A percentile compares a stretch with the other conserved stretches of the same genome.
Conservation (phyloP, 208 protist species). For the Leptomonas pyrrhocoris region DNA sequence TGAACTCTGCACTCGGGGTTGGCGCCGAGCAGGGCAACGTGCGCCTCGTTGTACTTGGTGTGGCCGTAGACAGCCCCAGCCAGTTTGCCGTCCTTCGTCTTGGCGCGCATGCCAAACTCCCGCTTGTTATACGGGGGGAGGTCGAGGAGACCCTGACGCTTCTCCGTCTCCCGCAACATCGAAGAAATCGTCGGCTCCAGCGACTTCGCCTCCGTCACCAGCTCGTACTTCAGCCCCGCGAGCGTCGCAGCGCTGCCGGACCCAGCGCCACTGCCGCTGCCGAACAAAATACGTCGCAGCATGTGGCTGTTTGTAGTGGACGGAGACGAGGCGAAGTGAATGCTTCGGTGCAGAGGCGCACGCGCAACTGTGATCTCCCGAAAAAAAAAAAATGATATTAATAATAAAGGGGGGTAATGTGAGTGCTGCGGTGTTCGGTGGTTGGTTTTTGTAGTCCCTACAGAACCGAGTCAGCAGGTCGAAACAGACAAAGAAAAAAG, state of each 20-base stretch:
- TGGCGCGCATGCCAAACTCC: conserved; percentile 11
- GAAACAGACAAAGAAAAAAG: too few relatives aligned
- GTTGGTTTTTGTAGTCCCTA: too few relatives aligned
- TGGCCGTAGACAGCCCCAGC: conserved; percentile 27
- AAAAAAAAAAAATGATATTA: too few relatives aligned
- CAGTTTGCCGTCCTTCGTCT: conserved; percentile 15
- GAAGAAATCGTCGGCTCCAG: not conserved
- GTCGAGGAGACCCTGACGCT: conserved; percentile 14
- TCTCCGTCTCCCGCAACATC: conserved; percentile 18
- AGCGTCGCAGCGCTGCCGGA: not conserved
- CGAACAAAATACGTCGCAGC: conserved; percentile 8
- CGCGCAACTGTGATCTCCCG: too few relatives aligned
- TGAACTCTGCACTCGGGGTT: conserved; percentile 18
- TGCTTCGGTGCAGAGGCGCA: not conserved
- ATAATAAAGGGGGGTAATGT: too few relatives aligned
- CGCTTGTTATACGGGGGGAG: conserved; percentile 26
- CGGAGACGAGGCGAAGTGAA: not conserved
- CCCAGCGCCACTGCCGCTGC: not conserved
- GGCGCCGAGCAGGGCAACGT: conserved; percentile 32
- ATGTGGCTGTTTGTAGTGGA: not conserved
- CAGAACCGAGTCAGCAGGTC: too few relatives aligned
- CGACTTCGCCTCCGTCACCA: conserved; percentile 3
- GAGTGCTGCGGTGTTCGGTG: too few relatives aligned
- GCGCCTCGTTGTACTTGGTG: conserved; percentile 31
- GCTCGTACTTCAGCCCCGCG: conserved; percentile 8